Percentiles rank a stretch among this genome's conserved stretches.
Evolutionary conservation across 257 asterid species (phyloP).

Genomic region (Pogostemon cablin): DNA sequence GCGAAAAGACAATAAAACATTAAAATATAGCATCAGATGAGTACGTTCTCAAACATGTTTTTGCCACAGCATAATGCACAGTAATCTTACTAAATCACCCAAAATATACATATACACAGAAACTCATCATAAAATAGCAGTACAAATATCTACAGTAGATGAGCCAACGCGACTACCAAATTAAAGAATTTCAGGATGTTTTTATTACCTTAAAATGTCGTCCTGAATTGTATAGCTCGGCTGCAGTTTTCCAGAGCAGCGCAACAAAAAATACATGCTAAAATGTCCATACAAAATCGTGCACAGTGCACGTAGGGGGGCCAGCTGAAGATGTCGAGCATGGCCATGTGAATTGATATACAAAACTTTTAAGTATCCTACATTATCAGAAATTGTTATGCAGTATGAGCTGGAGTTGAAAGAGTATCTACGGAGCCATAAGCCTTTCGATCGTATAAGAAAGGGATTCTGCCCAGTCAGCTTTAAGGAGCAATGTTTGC

Average conservation of each 20-base stretch:
- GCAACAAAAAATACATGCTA: slow-evolving; percentile 20
- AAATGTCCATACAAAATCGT: slow-evolving; percentile 31
- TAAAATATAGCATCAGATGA: no score
- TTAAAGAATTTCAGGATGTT: slow-evolving; percentile 12
- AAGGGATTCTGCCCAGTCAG: slow-evolving; percentile 82
- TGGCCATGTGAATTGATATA: slow-evolving; percentile 26
- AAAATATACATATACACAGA: not conserved
- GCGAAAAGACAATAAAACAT: no score
- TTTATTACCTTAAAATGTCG: slow-evolving; percentile 28
- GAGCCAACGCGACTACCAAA: not conserved
- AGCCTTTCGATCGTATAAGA: slow-evolving; percentile 55
- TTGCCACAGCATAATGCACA: no score
- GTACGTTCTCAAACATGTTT: no score
- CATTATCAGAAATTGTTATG: slow-evolving; percentile 32
- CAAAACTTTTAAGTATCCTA: slow-evolving; percentile 22
- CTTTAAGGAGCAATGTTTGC: slow-evolving; percentile 69
- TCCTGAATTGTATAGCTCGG: not conserved
- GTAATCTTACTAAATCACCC: no score
- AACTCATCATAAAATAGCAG: not conserved
- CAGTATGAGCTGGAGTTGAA: not conserved
- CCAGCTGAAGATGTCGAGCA: slow-evolving; percentile 21
- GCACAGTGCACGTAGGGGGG: not conserved
- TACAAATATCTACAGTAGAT: not conserved
- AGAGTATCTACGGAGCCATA: slow-evolving; percentile 69
- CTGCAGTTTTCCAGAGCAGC: not conserved